phyloP scores from a whole-genome alignment of 164 flowering plant genomes.

The Platanus orientalis region DNA sequence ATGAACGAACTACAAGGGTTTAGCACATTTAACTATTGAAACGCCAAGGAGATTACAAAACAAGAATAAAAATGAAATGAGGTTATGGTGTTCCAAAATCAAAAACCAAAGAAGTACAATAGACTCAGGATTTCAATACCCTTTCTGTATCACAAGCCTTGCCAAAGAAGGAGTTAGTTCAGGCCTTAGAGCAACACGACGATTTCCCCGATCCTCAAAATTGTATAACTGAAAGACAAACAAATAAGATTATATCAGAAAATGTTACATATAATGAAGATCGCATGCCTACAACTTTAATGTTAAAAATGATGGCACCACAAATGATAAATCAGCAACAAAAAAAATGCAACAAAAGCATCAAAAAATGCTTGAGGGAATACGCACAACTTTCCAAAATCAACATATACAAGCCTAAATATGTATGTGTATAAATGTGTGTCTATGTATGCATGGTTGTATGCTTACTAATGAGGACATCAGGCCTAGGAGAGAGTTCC shows the following conservation, averaged over 20 bases:
- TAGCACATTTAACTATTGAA: not conserved
- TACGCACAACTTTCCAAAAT: no score
- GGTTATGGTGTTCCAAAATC: not conserved
- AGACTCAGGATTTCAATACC: constrained; percentile 48
- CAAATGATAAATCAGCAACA: no score
- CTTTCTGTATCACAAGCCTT: constrained; percentile 91
- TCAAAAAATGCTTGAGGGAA: no score
- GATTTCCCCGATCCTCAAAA: constrained; percentile 95
- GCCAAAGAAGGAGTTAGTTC: constrained; percentile 97
- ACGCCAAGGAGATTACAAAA: not conserved
- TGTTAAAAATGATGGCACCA: no score
- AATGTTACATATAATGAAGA: no score
- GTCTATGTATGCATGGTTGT: no score
- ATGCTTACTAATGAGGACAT: no score
- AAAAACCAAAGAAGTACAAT: not conserved
- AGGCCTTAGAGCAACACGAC: constrained; percentile 96
- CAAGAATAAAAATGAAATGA: not conserved
- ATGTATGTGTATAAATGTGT: no score
- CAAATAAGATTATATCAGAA: not conserved
- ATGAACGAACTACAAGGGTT: constrained; percentile 3
- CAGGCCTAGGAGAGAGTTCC: no score
- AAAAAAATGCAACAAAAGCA: no score
- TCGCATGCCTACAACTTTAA: no score
- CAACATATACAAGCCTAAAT: no score
- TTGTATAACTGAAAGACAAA: constrained; percentile 56